phyloP scores from a whole-genome alignment of 2,329 filamentous ascomycete genomes.

The Botrytis fabae region DNA sequence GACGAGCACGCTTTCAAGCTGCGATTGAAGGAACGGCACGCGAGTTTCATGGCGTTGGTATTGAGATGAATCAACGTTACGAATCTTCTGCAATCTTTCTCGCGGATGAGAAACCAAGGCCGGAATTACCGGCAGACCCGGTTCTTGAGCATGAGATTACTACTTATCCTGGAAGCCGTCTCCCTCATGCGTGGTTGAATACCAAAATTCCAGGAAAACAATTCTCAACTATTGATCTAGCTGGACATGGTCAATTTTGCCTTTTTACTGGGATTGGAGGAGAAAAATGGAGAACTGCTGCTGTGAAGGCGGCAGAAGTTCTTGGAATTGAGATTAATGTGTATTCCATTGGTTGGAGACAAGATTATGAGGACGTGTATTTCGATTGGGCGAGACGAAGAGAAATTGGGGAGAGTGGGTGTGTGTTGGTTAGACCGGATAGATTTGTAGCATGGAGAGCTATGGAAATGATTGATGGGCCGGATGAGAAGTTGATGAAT shows the following conservation, averaged over 20 bases:
- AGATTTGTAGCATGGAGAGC: conserved; percentile 28
- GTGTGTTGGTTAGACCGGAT: conserved; percentile 30
- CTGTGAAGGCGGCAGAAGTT: background rate
- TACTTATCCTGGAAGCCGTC: conserved; percentile 35
- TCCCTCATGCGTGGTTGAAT: conserved; percentile 37
- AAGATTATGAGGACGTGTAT: conserved; percentile 23
- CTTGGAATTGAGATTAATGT: conserved; percentile 18
- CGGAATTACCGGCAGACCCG: conserved; percentile 27
- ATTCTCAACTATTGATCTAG: conserved; percentile 35
- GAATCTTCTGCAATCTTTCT: conserved; percentile 26
- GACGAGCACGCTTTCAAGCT: conserved; percentile 22
- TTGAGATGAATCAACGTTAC: conserved; percentile 36
- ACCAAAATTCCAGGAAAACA: conserved; percentile 19
- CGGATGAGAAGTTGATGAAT: conserved; percentile 3
- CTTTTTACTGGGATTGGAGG: conserved; percentile 31
- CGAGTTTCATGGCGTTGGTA: conserved; percentile 33
- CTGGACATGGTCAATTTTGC: conserved; percentile 20
- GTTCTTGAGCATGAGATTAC: conserved; percentile 31
- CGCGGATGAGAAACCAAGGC: conserved; percentile 28
- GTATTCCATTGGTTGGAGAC: conserved; percentile 8
- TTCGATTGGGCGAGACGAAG: conserved; percentile 23
- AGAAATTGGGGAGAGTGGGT: conserved; percentile 24
- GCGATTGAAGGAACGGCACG: conserved; percentile 13
- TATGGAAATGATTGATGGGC: conserved; percentile 13
- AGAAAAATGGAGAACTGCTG: conserved; percentile 25